phyloP scores from a whole-genome alignment of 169 alveolate species.

The Plasmodium vivax region DNA sequence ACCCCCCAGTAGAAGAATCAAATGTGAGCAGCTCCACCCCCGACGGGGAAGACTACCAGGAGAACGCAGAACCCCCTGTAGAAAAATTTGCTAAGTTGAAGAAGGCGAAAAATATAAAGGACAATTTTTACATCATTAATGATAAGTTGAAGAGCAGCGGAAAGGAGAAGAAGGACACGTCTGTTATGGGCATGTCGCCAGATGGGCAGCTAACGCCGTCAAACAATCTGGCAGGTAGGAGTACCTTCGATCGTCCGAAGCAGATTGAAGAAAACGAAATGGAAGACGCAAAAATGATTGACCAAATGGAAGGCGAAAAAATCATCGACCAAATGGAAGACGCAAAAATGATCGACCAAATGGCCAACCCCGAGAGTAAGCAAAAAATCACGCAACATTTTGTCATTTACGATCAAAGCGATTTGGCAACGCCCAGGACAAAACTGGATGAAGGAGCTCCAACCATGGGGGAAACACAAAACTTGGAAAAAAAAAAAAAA shows the following conservation, averaged over 20 bases:
- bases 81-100: slow-evolving; percentile 1
- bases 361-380: neutral
- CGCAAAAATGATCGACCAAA: neutral
- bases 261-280: neutral
- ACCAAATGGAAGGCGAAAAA: no score
- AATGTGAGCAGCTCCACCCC: neutral
- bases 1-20: neutral
- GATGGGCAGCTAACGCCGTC: neutral
- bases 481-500: slow-evolving; percentile 20
- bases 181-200: neutral
- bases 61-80: neutral
- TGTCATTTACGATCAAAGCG: slow-evolving; percentile 26
- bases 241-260: neutral
- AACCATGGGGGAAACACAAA: neutral
- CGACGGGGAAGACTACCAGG: neutral
- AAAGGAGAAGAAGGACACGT: slow-evolving; percentile 4
- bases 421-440: neutral
- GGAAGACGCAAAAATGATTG: neutral
- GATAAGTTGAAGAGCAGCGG: slow-evolving; percentile 8
- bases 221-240: neutral
- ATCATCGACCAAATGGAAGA: neutral
- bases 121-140: slow-evolving; percentile 39
- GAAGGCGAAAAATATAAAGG: neutral
- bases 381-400: slow-evolving; percentile 21
- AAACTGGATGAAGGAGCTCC: neutral